Evolutionary conservation across 352 stramenopile genomes (phyloP), one percentile per base, ranked within the genome.

Genomic region (Phytophthora fragariae): DNA sequence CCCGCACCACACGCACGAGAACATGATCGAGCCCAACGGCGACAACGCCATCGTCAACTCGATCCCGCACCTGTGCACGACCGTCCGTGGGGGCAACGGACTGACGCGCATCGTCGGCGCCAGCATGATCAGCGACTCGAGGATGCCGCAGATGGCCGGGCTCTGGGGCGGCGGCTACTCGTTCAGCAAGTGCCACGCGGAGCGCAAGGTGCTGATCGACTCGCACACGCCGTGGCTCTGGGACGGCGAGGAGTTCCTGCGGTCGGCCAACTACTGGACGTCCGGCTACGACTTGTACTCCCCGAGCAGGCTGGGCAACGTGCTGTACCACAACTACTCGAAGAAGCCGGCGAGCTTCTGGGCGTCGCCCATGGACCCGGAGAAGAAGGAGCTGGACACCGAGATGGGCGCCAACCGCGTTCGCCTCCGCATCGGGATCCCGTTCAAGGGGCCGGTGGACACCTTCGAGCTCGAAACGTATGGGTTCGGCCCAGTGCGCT

Each of bases 161-260:
- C 62, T 95, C 2, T 95, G 88, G 86, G 88, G 85, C 35, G 88
- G 83, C 3, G 88, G 88, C 21, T 83, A 90, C 7, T 92, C 83
- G 14, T 95, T 93, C 65, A 85, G 81, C 69, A 95, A 95, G 65
- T 95, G 88, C 55, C 86, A 95, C 66, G 86, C 86, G 5, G 88
- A 95, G 69, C 79, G 76, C 2, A 83, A 82, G 7, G 86, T 91
- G 27, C 73, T 70, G 0, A 74, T 95, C 2, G 88, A 95, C 52
- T 87, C 86, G 21, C 88, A 93, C 60, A 93, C 86, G 24, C 76
- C 90, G 14, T 92, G 84, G 84, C 82, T 92, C 37, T 92, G 85
- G 62, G 84, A 92, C 52, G 82, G 84, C 31, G 82, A 92, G 47
- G 84, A 92, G 47, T 92, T 92, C 56, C 39, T 92, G 65, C 81